phyloP scores from a whole-genome alignment of 164 flowering plant genomes.

The Chloranthus sessilifolius region DNA sequence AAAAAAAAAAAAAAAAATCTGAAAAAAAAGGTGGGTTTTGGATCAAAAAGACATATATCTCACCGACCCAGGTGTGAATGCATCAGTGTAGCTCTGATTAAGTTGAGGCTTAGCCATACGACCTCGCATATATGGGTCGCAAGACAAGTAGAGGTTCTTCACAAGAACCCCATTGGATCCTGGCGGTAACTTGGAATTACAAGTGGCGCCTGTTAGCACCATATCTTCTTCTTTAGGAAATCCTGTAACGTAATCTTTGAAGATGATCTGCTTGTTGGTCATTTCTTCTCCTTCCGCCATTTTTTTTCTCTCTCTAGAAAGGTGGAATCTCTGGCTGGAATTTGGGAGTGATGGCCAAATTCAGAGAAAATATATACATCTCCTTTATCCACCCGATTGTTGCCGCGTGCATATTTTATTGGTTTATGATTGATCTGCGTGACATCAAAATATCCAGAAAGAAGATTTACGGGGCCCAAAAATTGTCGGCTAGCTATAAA shows the following conservation, averaged over 20 bases:
- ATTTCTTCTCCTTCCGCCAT: conserved; percentile 10
- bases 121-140: conserved; percentile 30
- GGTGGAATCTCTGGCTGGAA: neutral
- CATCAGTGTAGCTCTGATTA: neutral
- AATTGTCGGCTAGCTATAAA: too few relatives aligned
- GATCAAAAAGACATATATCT: neutral
- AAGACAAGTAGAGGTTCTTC: conserved; percentile 41
- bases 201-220: neutral
- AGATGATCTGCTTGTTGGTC: conserved; percentile 10
- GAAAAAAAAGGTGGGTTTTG: neutral
- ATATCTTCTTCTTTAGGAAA: conserved; percentile 15
- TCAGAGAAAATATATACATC: too few relatives aligned
- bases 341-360: too few relatives aligned
- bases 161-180: conserved; percentile 9
- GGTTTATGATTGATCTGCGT: too few relatives aligned
- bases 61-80: conserved; percentile 22
- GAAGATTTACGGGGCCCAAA: too few relatives aligned
- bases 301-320: neutral
- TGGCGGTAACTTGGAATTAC: conserved; percentile 6
- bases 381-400: too few relatives aligned
- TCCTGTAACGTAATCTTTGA: conserved; percentile 5
- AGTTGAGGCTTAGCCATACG: conserved; percentile 15
- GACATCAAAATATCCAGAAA: too few relatives aligned
- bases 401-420: too few relatives aligned
- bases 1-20: neutral